Evolutionary conservation across 805 yeast species (phyloP).

Genomic region (Candida verbasci): DNA sequence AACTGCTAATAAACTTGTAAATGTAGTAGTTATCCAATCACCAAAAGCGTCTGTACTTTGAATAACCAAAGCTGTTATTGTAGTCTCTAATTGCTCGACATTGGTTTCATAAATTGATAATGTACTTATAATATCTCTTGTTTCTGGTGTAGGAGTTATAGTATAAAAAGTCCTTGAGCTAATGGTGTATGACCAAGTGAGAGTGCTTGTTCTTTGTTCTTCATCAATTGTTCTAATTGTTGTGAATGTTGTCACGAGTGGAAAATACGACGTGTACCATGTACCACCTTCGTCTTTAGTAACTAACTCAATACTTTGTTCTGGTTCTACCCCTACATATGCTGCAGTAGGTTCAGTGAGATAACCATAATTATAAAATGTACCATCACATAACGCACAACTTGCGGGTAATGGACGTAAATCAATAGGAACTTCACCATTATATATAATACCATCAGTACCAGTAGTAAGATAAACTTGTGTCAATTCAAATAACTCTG

Average conservation of each 20-base stretch:
- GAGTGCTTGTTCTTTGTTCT: too few relatives aligned
- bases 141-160: too few relatives aligned
- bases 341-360: neutral
- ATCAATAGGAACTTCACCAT: neutral
- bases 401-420: neutral
- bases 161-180: too few relatives aligned
- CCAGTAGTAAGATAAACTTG: neutral
- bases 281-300: neutral
- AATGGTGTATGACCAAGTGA: too few relatives aligned
- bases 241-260: too few relatives aligned
- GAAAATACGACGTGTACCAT: neutral
- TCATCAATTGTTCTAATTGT: too few relatives aligned
- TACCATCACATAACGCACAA: neutral
- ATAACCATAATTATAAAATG: neutral
- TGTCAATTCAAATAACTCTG: neutral
- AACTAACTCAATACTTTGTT: neutral
- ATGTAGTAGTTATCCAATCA: neutral
- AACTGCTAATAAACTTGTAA: neutral
- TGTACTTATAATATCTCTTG: too few relatives aligned
- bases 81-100: neutral
- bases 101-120: too few relatives aligned
- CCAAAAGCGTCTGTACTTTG: neutral
- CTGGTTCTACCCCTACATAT: neutral
- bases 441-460: neutral
- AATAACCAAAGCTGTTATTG: neutral